These are phyloP conservation scores for Collybia sordida DNA, from an alignment of 768 basidiomycete genomes.

Conservation along the genomic window DNA sequence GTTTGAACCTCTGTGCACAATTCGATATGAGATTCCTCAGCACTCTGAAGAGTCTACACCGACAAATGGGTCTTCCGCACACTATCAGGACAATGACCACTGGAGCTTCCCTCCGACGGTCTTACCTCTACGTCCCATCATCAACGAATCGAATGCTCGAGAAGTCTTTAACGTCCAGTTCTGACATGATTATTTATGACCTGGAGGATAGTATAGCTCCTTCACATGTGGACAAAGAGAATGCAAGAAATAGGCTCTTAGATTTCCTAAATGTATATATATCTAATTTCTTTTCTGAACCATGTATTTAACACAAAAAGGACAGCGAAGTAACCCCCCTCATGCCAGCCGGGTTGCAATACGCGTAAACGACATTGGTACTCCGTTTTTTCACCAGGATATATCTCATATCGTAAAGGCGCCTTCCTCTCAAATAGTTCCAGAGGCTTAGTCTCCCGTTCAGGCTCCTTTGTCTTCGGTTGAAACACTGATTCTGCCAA, in stretches of 20 bases:
- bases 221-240: slow-evolving; percentile 55
- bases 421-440: slow-evolving; percentile 1
- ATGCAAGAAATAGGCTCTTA: slow-evolving; percentile 54
- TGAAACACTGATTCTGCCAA: slow-evolving; percentile 78
- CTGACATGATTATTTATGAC: slow-evolving; percentile 85
- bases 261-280: slow-evolving; percentile 55
- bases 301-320: neutral
- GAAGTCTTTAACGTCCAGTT: slow-evolving; percentile 62
- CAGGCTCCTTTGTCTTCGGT: slow-evolving; percentile 40
- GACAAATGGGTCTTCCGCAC: no score
- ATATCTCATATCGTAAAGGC: slow-evolving; percentile 53
- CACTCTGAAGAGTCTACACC: no score
- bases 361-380: slow-evolving; percentile 66
- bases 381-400: slow-evolving; percentile 67
- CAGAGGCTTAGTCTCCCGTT: neutral
- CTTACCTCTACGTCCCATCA: slow-evolving; percentile 79
- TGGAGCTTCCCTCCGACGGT: slow-evolving; percentile 36
- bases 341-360: slow-evolving; percentile 58
- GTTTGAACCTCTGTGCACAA: no score
- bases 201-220: slow-evolving; percentile 86
- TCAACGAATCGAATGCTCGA: slow-evolving; percentile 80
- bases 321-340: slow-evolving; percentile 35
- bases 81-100: neutral
- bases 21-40: no score
- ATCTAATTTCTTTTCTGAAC: neutral